Conservation (phyloP, 2,329 filamentous ascomycete species). For the Scedosporium boydii region DNA sequence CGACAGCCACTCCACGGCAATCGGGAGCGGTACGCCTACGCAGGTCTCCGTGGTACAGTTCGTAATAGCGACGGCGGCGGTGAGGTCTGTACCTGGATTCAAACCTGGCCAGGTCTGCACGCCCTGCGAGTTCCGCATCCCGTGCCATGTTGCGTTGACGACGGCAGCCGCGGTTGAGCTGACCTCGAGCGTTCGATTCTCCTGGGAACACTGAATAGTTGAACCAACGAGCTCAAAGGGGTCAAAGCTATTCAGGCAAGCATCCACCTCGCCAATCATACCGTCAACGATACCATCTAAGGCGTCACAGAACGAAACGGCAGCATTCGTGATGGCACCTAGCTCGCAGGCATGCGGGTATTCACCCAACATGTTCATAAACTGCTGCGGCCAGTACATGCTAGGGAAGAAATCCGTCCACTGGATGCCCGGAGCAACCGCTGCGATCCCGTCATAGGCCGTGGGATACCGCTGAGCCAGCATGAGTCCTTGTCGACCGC, state of each 20-base stretch:
- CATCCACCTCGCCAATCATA: constrained; percentile 33
- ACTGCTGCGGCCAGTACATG: constrained; percentile 14
- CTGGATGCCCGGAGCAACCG: constrained; percentile 31
- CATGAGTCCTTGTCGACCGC: constrained; percentile 45
- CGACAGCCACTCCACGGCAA: constrained; percentile 12
- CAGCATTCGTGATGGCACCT: constrained; percentile 25
- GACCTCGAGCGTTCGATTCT: constrained; percentile 16
- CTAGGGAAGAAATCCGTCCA: constrained; percentile 20
- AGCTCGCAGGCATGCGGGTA: constrained; percentile 31
- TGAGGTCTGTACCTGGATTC: neutral
- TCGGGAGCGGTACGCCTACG: constrained; percentile 11
- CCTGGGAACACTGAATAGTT: constrained; percentile 25
- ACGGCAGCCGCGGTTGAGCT: constrained; percentile 26
- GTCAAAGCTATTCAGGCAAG: constrained; percentile 25
- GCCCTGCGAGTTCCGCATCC: constrained; percentile 16
- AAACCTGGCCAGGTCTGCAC: constrained; percentile 11
- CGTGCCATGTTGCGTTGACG: constrained; percentile 17
- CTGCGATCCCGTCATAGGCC: constrained; percentile 44
- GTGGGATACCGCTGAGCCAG: constrained; percentile 40
- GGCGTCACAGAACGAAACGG: constrained; percentile 36
- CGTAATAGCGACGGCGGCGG: neutral
- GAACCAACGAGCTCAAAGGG: constrained; percentile 13
- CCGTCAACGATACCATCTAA: constrained; percentile 36
- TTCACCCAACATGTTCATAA: constrained; percentile 18
- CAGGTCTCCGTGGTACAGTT: neutral